These are phyloP conservation scores for Polytrichum commune DNA, from an alignment of 225 moss, liverwort and hornwort genomes.

Conservation along the genomic window DNA sequence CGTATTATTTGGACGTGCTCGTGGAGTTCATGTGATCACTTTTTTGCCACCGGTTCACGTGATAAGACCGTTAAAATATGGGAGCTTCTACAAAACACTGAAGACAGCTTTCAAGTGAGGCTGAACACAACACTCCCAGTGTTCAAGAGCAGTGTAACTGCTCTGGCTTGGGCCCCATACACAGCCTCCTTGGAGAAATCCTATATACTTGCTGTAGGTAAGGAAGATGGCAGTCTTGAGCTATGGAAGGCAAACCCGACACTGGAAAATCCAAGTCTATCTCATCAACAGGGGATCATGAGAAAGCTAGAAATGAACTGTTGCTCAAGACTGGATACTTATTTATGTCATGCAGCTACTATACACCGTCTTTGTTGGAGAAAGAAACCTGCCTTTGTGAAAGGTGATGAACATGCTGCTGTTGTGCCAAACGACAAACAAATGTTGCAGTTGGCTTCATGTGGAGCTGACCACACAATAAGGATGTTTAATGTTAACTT, in stretches of 20 bases:
- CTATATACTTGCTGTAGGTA: slow-evolving; percentile 69
- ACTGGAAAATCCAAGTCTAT: no score
- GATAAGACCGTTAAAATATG: slow-evolving; percentile 82
- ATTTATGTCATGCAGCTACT: slow-evolving; percentile 66
- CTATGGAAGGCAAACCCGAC: slow-evolving; percentile 49
- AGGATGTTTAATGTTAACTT: slow-evolving; percentile 41
- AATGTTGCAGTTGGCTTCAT: slow-evolving; percentile 52
- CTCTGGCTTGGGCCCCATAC: slow-evolving; percentile 78
- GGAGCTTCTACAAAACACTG: slow-evolving; percentile 42
- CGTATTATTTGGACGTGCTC: slow-evolving; percentile 95
- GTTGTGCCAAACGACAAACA: slow-evolving; percentile 1
- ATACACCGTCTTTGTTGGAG: slow-evolving; percentile 82
- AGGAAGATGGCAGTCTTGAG: slow-evolving; percentile 87
- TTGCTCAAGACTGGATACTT: slow-evolving; percentile 38
- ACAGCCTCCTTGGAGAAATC: slow-evolving; percentile 15
- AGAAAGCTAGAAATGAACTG: slow-evolving; percentile 41
- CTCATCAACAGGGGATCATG: slow-evolving; percentile 4
- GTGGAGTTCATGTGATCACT: slow-evolving; percentile 80
- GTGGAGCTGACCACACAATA: slow-evolving; percentile 58
- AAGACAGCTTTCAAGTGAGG: slow-evolving; percentile 36
- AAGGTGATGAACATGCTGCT: slow-evolving; percentile 13
- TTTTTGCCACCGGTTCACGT: slow-evolving; percentile 88
- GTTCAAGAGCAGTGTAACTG: slow-evolving; percentile 72
- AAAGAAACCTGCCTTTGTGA: slow-evolving; percentile 8
- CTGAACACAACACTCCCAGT: slow-evolving; percentile 48